Evolutionary conservation across 73 alveolate species (phyloP), one percentile per base, ranked within the genome.

Genomic region (Paramecium primaurelia): DNA sequence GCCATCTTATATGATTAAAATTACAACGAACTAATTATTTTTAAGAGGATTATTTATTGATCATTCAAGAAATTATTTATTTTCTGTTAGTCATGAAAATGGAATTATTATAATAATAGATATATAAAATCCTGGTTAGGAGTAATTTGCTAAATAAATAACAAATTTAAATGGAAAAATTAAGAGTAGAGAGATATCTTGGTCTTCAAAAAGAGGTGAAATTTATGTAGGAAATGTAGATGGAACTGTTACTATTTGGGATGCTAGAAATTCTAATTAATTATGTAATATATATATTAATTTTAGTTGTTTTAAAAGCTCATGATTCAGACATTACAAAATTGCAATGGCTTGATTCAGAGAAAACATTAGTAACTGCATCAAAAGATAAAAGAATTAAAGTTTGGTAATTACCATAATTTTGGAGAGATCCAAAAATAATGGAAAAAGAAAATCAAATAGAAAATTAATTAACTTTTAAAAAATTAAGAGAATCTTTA

Each of bases 161-260:
- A 58, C 91, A 44, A 45, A 38, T 40, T 71, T 71, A 14, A 68
- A 47, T 71, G 94, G 94, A 28, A 89, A 47, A 71, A 12, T 14
- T 40, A 89, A 89, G 44, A 64, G 75, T 71, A 69, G 94, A 73
- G 86, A 77, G 16, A 83, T 89, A 47, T 4, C 83, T 47, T 89
- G 94, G 94, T 68, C 94, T 6, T 20, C 71, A 3, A 71, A 77
- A 16, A 68, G 94, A 71, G 91, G 91, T 9, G 94, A 89, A 89
- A 89, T 89, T 10, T 89, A 42, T 71, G 84, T 73, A 4, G 94
- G 94, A 6, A 89, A 77, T 47, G 32, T 71, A 30, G 94, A 89
- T 89, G 94, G 94, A 18, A 89, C 94, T 42, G 88, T 89, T 16
- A 73, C 94, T 11, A 89, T 89, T 34, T 89, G 94, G 94, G 88